Evolutionary conservation across 495 filamentous ascomycete species (phyloP).

Genomic region (Choiromyces venosus): DNA sequence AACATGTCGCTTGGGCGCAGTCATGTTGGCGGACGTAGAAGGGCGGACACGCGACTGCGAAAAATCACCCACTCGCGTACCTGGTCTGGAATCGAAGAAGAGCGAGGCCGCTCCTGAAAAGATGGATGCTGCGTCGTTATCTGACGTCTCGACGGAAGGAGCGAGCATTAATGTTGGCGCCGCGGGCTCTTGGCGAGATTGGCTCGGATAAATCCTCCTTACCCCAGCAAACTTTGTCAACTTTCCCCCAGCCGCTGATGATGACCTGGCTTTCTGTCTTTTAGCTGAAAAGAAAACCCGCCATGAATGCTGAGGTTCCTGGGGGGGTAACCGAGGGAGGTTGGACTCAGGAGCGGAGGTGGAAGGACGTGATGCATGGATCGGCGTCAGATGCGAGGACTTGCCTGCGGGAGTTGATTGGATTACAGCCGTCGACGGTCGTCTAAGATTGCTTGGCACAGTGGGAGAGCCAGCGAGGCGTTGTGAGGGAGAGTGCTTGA

Average conservation of each 20-base stretch:
- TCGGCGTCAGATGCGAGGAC: constrained; percentile 34
- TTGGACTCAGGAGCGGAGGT: constrained; percentile 33
- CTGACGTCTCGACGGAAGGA: constrained; percentile 33
- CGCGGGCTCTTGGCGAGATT: constrained; percentile 24
- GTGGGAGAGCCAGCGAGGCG: constrained; percentile 43
- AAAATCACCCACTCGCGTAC: constrained; percentile 33
- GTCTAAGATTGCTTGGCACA: constrained; percentile 38
- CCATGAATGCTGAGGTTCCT: constrained; percentile 37
- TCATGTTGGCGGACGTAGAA: constrained; percentile 8
- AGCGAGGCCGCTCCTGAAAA: constrained; percentile 37
- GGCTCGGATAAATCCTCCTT: constrained; percentile 41
- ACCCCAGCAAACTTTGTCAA: constrained; percentile 37
- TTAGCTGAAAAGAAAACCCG: constrained; percentile 40
- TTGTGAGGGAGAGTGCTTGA: constrained; percentile 72
- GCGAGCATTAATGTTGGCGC: constrained; percentile 40
- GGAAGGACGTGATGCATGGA: constrained; percentile 38
- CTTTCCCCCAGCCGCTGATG: constrained; percentile 32
- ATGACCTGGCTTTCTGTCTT: constrained; percentile 32
- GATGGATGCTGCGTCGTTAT: constrained; percentile 30
- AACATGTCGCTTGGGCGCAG: constrained; percentile 22
- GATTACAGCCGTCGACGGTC: constrained; percentile 36
- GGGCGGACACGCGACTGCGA: constrained; percentile 20
- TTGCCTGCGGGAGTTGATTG: constrained; percentile 32
- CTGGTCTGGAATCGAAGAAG: constrained; percentile 34
- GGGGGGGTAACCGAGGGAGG: constrained; percentile 16